Evolutionary conservation across 129 eudicot species (phyloP).

Genomic region (Oenanthe sinensis): DNA sequence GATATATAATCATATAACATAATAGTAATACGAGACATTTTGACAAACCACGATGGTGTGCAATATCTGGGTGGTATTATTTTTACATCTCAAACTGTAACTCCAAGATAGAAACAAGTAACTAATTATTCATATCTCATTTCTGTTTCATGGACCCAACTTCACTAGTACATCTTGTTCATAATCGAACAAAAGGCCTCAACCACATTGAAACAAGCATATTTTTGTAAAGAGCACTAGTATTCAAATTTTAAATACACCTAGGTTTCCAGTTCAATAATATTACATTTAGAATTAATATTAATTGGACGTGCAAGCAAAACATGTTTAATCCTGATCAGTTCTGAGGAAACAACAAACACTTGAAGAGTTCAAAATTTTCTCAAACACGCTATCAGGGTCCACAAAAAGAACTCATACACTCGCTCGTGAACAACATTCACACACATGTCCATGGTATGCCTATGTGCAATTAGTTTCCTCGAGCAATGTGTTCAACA

Average conservation of each 20-base stretch:
- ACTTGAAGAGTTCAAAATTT: background rate
- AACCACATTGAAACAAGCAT: background rate
- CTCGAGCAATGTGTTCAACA: background rate
- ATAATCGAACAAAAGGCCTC: background rate
- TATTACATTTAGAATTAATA: background rate
- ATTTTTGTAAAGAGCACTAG: background rate
- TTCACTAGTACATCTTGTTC: background rate
- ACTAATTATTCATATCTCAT: background rate
- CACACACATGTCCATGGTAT: background rate
- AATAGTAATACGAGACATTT: background rate
- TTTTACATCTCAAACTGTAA: background rate
- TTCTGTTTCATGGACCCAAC: background rate
- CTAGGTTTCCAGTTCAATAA: background rate
- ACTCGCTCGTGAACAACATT: background rate
- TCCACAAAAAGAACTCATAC: background rate
- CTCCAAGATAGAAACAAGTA: background rate
- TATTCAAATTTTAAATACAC: background rate
- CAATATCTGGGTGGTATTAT: background rate
- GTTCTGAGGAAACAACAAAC: background rate
- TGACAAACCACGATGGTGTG: background rate
- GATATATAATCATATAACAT: background rate
- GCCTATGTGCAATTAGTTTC: background rate
- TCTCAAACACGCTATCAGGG: background rate
- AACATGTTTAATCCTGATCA: background rate
- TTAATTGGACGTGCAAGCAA: background rate